Evolutionary conservation across 23 red algal species (phyloP), one percentile per base, ranked within the genome.

Genomic region (Gracilariopsis chorda): DNA sequence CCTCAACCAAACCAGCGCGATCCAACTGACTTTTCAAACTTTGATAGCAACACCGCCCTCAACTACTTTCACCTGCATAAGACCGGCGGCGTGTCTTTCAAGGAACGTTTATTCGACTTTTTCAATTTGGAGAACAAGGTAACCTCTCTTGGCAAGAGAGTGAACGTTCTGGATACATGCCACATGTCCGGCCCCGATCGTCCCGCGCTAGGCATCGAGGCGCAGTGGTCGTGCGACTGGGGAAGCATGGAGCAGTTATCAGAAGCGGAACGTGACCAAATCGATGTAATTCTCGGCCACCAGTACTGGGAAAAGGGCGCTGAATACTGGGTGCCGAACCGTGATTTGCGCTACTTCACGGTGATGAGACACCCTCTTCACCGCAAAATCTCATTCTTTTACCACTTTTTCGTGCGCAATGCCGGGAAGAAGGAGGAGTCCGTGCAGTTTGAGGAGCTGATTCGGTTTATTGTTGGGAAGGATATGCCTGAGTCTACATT

Each of bases 21-120:
- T 24, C 32, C 67, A 19, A 42, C 67, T 8, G 67, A 73, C 67
- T 27, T 73, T 25, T 73, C 67, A 20, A 73, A 32, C 37, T 73
- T 73, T 46, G 67, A 73, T 23, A 7, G 20, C 13, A 73, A 36
- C 13, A 87, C 82, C 1, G 65, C 82, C 2, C 48, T 87, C 34
- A 87, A 87, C 59, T 87, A 87, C 59, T 87, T 94, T 51, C 91
- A 94, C 39, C 63, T 94, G 73, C 91, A 94, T 48, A 94, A 94
- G 74, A 94, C 91, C 21, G 91, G 67, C 8, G 91, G 91, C 9
- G 83, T 86, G 27, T 86, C 63, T 17, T 85, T 94, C 40, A 94
- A 94, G 53, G 74, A 78, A 17, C 68, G 51, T 2, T n/a, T 94
- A 2, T 85, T 48, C 25, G 73, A 65, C 10, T 94, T 84, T 48